phyloP scores from a whole-genome alignment of 805 yeast species.

The Saccharomycopsis malanga region DNA sequence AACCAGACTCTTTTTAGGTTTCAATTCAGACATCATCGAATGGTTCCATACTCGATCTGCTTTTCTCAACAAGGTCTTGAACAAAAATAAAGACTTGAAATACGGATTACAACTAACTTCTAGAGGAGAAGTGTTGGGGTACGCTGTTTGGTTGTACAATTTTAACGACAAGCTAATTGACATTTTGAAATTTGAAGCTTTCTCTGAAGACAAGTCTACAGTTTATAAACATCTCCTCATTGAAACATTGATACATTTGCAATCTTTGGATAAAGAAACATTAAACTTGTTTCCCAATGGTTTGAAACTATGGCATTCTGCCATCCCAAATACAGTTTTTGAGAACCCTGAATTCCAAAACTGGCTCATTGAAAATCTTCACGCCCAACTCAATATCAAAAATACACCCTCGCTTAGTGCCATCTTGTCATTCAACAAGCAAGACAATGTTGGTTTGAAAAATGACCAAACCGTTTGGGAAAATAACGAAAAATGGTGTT shows the following conservation, averaged over 20 bases:
- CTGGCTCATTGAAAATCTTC: slow-evolving; percentile 22
- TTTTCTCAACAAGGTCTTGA: slow-evolving; percentile 22
- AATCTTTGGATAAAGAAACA: slow-evolving; percentile 25
- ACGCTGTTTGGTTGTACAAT: slow-evolving; percentile 40
- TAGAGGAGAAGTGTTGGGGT: slow-evolving; percentile 24
- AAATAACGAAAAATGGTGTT: slow-evolving; percentile 40
- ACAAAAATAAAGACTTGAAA: slow-evolving; percentile 12
- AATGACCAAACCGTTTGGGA: slow-evolving; percentile 32
- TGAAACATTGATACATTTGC: slow-evolving; percentile 26
- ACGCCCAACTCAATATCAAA: slow-evolving; percentile 24
- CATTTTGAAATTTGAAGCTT: slow-evolving; percentile 26
- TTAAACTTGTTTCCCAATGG: slow-evolving; percentile 30
- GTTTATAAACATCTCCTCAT: background rate
- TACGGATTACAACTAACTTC: slow-evolving; percentile 28
- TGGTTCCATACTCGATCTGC: slow-evolving; percentile 25
- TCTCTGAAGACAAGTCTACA: background rate
- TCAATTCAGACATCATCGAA: slow-evolving; percentile 34
- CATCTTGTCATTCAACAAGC: slow-evolving; percentile 26
- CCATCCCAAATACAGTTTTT: slow-evolving; percentile 15
- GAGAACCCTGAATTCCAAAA: slow-evolving; percentile 15
- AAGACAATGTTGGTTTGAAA: slow-evolving; percentile 9
- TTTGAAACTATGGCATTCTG: slow-evolving; percentile 37
- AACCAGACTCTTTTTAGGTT: slow-evolving; percentile 26
- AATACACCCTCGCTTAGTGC: slow-evolving; percentile 35
- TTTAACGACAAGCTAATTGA: slow-evolving; percentile 31